Percentiles rank a stretch among this genome's conserved stretches.
These are phyloP conservation scores for Chalciporus chontae DNA, from an alignment of 768 basidiomycete genomes.

Conservation along the genomic window DNA sequence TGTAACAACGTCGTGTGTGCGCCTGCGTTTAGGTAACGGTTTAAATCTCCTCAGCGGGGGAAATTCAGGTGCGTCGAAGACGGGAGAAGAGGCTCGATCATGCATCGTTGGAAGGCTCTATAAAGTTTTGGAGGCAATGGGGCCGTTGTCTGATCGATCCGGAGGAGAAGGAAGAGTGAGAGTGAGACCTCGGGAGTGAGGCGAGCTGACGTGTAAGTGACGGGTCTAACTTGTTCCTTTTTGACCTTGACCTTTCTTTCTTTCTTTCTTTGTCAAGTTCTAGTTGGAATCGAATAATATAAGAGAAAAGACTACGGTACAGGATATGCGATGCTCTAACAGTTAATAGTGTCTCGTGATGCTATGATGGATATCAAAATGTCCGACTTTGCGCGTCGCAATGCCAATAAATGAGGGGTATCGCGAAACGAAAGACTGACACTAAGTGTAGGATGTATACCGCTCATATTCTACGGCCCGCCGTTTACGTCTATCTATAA, in stretches of 20 bases:
- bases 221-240: too few relatives aligned
- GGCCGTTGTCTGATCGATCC: conserved; percentile 12
- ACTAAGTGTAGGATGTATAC: conserved; percentile 33
- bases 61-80: conserved; percentile 65
- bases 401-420: conserved; percentile 43
- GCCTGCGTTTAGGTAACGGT: conserved; percentile 74
- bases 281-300: conserved; percentile 16
- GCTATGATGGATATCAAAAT: conserved; percentile 37
- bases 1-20: conserved; percentile 40
- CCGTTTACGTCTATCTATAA: conserved; percentile 43
- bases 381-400: conserved; percentile 48
- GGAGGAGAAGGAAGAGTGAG: conserved; percentile 10
- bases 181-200: background rate
- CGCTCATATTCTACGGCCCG: conserved; percentile 46
- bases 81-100: conserved; percentile 48
- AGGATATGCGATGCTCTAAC: conserved; percentile 65
- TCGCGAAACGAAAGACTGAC: conserved; percentile 52
- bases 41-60: conserved; percentile 64
- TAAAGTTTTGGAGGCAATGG: conserved; percentile 13
- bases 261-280: too few relatives aligned
- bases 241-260: background rate
- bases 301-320: conserved; percentile 37
- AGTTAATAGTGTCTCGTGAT: conserved; percentile 61
- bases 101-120: conserved; percentile 40
- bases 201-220: conserved; percentile 30